Conservation (phyloP, 345 rosid species). For the Linum trigynum region DNA sequence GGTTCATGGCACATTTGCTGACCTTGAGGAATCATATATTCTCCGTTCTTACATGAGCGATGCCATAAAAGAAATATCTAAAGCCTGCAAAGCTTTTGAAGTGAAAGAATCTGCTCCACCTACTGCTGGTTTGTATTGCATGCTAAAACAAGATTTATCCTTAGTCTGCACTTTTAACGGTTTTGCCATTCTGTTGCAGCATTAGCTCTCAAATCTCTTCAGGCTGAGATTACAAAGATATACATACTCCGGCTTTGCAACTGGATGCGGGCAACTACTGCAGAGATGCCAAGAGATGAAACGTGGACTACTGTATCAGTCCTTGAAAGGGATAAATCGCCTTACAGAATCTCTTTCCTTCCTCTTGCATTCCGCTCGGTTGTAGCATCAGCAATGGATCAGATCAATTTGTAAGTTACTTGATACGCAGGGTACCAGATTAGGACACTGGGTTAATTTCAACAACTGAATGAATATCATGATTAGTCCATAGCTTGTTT, state of each 20-base stretch:
- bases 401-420: slow-evolving; percentile 63
- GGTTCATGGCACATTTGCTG: slow-evolving; percentile 74
- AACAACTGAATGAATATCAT: background rate
- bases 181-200: slow-evolving; percentile 39
- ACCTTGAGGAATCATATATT: slow-evolving; percentile 74
- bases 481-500: no score
- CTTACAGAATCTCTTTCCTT: slow-evolving; percentile 75
- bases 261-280: slow-evolving; percentile 82
- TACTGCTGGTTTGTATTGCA: slow-evolving; percentile 49
- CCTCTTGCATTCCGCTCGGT: slow-evolving; percentile 85
- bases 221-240: slow-evolving; percentile 72
- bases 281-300: slow-evolving; percentile 69
- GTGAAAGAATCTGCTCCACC: slow-evolving; percentile 86
- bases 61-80: slow-evolving; percentile 72
- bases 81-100: slow-evolving; percentile 87
- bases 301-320: slow-evolving; percentile 78
- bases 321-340: slow-evolving; percentile 91
- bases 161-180: slow-evolving; percentile 18
- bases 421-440: slow-evolving; percentile 1
- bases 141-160: slow-evolving; percentile 19
- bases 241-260: slow-evolving; percentile 85
- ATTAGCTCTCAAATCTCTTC: slow-evolving; percentile 53
- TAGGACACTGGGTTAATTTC: background rate
- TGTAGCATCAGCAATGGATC: slow-evolving; percentile 75
- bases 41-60: slow-evolving; percentile 72